These are phyloP conservation scores for Neonectria hederae DNA, from an alignment of 2,329 filamentous ascomycete genomes.

Conservation along the genomic window DNA sequence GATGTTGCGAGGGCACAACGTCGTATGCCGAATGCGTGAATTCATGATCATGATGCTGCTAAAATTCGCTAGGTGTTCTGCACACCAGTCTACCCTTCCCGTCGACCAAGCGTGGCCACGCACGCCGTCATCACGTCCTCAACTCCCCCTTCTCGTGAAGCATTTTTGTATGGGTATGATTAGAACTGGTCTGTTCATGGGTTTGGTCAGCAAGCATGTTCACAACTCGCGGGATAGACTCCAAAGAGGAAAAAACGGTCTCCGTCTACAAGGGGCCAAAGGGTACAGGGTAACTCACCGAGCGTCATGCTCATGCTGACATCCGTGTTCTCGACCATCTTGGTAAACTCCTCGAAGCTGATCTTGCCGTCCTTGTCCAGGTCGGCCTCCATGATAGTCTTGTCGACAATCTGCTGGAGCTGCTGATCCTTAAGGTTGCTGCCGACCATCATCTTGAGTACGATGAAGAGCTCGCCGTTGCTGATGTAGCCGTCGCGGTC, in stretches of 20 bases:
- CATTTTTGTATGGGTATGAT: constrained; percentile 9
- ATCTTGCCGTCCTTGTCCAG: constrained; percentile 96
- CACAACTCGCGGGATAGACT: background rate
- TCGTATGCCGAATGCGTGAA: constrained; percentile 34
- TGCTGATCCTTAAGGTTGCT: constrained; percentile 99
- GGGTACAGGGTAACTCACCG: constrained; percentile 58
- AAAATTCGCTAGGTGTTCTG: constrained; percentile 36
- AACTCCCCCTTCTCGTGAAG: constrained; percentile 13
- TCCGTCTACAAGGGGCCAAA: background rate
- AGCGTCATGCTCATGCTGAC: constrained; percentile 80
- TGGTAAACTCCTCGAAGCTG: constrained; percentile 98
- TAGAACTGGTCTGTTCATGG: constrained; percentile 37
- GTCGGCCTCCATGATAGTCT: constrained; percentile 99
- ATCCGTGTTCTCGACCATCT: constrained; percentile 97
- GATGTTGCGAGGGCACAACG: background rate
- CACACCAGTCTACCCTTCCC: constrained; percentile 15
- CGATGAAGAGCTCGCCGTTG: constrained; percentile 98
- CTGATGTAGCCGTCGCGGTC: constrained; percentile 98
- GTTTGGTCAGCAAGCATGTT: constrained; percentile 21
- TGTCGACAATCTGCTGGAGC: constrained; percentile 98
- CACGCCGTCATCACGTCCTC: constrained; percentile 8
- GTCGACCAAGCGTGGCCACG: constrained; percentile 17
- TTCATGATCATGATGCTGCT: constrained; percentile 41
- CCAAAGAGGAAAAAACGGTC: background rate
- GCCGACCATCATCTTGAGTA: constrained; percentile 99